Base-by-base conservation (phyloP, 2,329 filamentous ascomycete species). In the Ceratocystis eucalypticola region DNA sequence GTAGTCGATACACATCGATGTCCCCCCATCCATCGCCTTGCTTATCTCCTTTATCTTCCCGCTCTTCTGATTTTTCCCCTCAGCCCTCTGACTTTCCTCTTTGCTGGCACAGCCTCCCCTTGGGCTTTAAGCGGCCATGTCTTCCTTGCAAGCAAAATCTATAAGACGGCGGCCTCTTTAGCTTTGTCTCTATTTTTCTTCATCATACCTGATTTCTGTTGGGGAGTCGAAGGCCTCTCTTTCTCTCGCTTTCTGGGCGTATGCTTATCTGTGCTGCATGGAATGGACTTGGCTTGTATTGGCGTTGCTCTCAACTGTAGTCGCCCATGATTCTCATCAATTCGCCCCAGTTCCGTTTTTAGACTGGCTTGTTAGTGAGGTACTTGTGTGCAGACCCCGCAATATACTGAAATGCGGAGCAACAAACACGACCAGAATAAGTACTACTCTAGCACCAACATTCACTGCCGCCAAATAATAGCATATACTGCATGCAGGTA, bases 201-300 rank as follows among this genome's bases (percentile, higher is more conserved):
- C 20, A 5, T 25, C 22, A 1, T 22, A 5, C 37, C 10, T 46
- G 17, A 30, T 64, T 64, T 50, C 28, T 46, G 48, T 62, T 62
- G 61, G 44, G 37, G 62, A 22, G 28, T 28, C 33, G 25, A 48
- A 37, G 62, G 62, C 48, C 62, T 64, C 41, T 64, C 41, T 37
- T 33, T 33, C 61, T 30, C n/a, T 63, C 5, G 45, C n/a, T 48
- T 20, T 17, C 17, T 3, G 17, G 10, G 10, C 10, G 10, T 12
- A 37, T 37, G 33, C 33, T 37, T 37, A 37, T 37, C 33, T 37
- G 8, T 10, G 33, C 33, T 37, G 8, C 33, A 37, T 37, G 33
- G 12, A 37, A 12, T 37, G 8, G 33, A 37, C 33, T 37, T 37
- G 8, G 8, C 33, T 37, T 37, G 10, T 12, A 37, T 37, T 37